Percentiles rank a stretch among this genome's conserved stretches.
Evolutionary conservation across 306 rosid species (phyloP).

Genomic region (Casuarina equisetifolia): DNA sequence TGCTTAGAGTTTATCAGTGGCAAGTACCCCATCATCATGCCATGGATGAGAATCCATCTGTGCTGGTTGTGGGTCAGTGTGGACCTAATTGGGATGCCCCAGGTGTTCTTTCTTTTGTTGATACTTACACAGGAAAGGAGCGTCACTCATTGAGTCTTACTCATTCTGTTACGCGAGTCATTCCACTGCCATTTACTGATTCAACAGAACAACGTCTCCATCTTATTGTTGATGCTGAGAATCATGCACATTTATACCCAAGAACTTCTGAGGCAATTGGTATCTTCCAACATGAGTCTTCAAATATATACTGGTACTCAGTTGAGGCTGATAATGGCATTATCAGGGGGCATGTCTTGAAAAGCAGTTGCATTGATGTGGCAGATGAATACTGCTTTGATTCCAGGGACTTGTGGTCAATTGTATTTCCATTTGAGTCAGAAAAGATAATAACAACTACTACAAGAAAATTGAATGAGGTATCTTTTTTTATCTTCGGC

Average conservation of each 20-base stretch:
- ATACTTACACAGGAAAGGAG: conserved; percentile 78
- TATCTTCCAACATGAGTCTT: conserved; percentile 64
- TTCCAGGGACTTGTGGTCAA: conserved; percentile 80
- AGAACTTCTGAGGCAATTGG: conserved; percentile 75
- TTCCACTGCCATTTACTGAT: conserved; percentile 87
- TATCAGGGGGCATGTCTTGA: conserved; percentile 85
- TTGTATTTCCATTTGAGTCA: conserved; percentile 89
- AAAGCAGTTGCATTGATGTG: conserved; percentile 50
- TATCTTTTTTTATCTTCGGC: conserved; percentile 1
- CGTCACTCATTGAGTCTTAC: conserved; percentile 46
- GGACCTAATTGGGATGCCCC: conserved; percentile 61
- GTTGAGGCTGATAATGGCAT: conserved; percentile 72
- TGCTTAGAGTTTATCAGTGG: conserved; percentile 92
- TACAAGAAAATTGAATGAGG: conserved; percentile 82
- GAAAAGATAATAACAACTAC: conserved; percentile 80
- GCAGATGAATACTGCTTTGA: conserved; percentile 72
- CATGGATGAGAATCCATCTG: conserved; percentile 87
- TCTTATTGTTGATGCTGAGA: conserved; percentile 63
- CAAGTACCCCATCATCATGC: conserved; percentile 97
- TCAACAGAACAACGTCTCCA: conserved; percentile 88
- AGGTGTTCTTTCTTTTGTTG: conserved; percentile 78
- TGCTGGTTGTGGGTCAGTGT: conserved; percentile 78
- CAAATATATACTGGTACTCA: conserved; percentile 93
- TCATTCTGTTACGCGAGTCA: conserved; percentile 68
- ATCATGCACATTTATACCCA: conserved; percentile 74